Evolutionary conservation across 768 basidiomycete species (phyloP).

Genomic region (Krasilnikovozyma curviuscula): DNA sequence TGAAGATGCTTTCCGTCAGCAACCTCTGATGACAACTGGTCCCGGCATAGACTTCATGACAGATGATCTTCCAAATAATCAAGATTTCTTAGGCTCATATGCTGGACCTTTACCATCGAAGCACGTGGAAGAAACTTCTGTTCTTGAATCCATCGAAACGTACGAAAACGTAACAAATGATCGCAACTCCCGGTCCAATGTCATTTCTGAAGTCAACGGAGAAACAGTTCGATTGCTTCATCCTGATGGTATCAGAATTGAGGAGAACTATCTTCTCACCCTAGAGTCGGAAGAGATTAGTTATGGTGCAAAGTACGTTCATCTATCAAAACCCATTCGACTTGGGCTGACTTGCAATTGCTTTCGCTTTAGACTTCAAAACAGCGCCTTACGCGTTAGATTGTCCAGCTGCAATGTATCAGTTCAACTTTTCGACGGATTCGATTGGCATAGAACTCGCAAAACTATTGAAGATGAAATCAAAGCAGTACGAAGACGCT

Average conservation of each 20-base stretch:
- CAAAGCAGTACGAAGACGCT: conserved; percentile 62
- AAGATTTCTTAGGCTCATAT: conserved; percentile 68
- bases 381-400: conserved; percentile 12
- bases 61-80: conserved; percentile 77
- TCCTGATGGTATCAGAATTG: conserved; percentile 41
- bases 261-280: conserved; percentile 61
- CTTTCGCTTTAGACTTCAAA: no score
- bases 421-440: conserved; percentile 73
- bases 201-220: conserved; percentile 36
- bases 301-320: no score
- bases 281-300: no score
- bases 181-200: background rate
- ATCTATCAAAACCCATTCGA: no score
- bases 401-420: conserved; percentile 44
- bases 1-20: conserved; percentile 52
- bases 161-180: conserved; percentile 3
- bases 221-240: conserved; percentile 69
- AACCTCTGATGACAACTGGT: conserved; percentile 56
- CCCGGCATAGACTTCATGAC: conserved; percentile 80
- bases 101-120: no score
- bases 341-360: no score
- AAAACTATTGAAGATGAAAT: conserved; percentile 70
- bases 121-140: background rate
- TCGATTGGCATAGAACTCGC: conserved; percentile 78
- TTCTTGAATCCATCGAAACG: background rate